Evolutionary conservation across 106 monocot species (phyloP).

Genomic region (Cymbidium sinense): DNA sequence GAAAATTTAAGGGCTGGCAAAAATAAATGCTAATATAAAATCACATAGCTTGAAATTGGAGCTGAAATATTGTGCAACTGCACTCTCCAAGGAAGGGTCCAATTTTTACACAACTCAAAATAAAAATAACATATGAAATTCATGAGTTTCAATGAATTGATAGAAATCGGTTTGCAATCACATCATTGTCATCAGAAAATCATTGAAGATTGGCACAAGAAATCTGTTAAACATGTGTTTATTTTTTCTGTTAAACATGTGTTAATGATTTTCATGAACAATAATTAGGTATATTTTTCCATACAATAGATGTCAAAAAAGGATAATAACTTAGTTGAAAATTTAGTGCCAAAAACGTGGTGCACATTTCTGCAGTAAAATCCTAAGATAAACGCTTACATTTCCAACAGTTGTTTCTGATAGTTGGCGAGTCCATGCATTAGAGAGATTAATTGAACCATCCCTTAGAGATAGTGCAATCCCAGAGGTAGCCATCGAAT

Average conservation of each 20-base stretch:
- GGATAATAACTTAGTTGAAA: neutral
- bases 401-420: conserved; percentile 73
- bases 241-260: neutral
- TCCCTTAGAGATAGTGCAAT: conserved; percentile 65
- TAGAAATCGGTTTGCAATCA: neutral
- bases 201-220: neutral
- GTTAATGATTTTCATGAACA: neutral
- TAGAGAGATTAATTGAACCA: conserved; percentile 84
- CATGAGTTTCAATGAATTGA: neutral
- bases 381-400: conserved; percentile 31
- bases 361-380: neutral
- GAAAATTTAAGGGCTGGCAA: neutral
- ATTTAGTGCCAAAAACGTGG: neutral
- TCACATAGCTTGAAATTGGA: neutral
- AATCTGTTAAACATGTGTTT: neutral
- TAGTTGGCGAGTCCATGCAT: conserved; percentile 89
- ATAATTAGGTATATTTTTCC: neutral
- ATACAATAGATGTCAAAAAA: neutral
- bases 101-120: neutral
- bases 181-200: neutral
- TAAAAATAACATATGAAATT: neutral
- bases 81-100: neutral
- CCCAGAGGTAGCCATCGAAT: conserved; percentile 83
- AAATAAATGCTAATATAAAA: neutral
- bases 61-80: neutral